A percentile compares a stretch with the other conserved stretches of the same genome.
Evolutionary conservation across 768 basidiomycete genomes (phyloP).

Genomic region (Pleurotus citrinopileatus): DNA sequence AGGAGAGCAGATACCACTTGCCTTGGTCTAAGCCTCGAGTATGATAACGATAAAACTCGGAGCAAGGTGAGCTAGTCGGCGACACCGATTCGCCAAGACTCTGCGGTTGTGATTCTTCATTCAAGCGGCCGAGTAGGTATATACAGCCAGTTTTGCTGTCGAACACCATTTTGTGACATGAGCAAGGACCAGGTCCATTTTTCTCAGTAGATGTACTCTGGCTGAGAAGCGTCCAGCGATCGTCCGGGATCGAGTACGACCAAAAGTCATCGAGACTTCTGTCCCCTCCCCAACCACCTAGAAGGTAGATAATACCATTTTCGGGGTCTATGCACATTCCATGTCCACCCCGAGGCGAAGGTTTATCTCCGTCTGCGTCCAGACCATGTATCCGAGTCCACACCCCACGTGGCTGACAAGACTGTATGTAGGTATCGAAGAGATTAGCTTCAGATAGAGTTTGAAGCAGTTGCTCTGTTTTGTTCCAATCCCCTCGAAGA

Average conservation of each 20-base stretch:
- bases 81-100: slow-evolving; percentile 6
- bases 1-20: slow-evolving; percentile 70
- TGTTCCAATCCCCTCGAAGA: slow-evolving; percentile 60
- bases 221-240: slow-evolving; percentile 62
- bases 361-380: slow-evolving; percentile 64
- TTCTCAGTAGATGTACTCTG: slow-evolving; percentile 49
- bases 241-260: slow-evolving; percentile 59
- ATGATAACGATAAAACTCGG: slow-evolving; percentile 78
- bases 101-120: slow-evolving; percentile 40
- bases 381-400: slow-evolving; percentile 62
- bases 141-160: slow-evolving; percentile 68
- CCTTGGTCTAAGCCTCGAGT: slow-evolving; percentile 58
- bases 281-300: slow-evolving; percentile 78
- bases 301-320: slow-evolving; percentile 64
- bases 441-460: slow-evolving; percentile 51
- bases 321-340: slow-evolving; percentile 76
- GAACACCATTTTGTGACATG: slow-evolving; percentile 83
- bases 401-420: slow-evolving; percentile 53
- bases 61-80: slow-evolving; percentile 37
- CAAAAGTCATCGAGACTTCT: slow-evolving; percentile 78
- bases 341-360: slow-evolving; percentile 71
- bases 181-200: slow-evolving; percentile 68
- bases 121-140: slow-evolving; percentile 69
- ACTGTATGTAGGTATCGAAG: slow-evolving; percentile 58
- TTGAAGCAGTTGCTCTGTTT: slow-evolving; percentile 51